Base-by-base conservation (phyloP, 73 alveolate genomes). In the Paramecium primaurelia region DNA sequence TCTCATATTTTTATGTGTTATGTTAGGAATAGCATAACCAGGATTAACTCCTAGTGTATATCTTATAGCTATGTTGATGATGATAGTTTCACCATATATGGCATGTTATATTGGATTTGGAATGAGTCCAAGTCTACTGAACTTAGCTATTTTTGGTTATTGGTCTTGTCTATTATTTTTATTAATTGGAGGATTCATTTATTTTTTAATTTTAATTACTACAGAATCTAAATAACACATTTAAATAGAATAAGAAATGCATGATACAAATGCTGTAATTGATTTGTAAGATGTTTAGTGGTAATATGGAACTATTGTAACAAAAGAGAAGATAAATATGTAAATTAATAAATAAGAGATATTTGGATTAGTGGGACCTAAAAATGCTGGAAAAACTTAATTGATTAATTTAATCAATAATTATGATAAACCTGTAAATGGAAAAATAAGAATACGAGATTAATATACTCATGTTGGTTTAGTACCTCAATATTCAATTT, bases 201-300 rank as follows among this genome's bases (percentile, higher is more conserved):
- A 68, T 34, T 32, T 68, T 25, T 22, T 32, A 4, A 68, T 68
- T 16, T 28, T 28, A 68, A 26, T 28, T 8, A 14, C 51, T 32
- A 6, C n/a, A 32, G 84, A 68, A 28, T 26, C 45, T 20, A 68
- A 68, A 6, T 14, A 25, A 25, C 12, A 14, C 4, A 68, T 1
- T 6, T 16, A 68, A 68, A 3, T 34, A 22, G 84, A 26, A 68
- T 11, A 68, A 68, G 84, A 68, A 68, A 32, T 68, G 47, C 25
- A 32, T 12, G 84, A 68, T 32, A 26, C 40, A 28, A 68, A 34
- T 26, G 28, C 47, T 68, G n/a, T 32, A 6, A 42, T 68, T 2
- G 84, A 68, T 32, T 3, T 28, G 5, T 77, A 92, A 68, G 96
- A 95, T 73, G 20, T 95, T 18, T 71, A 96, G 60, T 92, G 69